phyloP scores from a whole-genome alignment of 2,329 filamentous ascomycete species.

The Clonostachys chloroleuca region DNA sequence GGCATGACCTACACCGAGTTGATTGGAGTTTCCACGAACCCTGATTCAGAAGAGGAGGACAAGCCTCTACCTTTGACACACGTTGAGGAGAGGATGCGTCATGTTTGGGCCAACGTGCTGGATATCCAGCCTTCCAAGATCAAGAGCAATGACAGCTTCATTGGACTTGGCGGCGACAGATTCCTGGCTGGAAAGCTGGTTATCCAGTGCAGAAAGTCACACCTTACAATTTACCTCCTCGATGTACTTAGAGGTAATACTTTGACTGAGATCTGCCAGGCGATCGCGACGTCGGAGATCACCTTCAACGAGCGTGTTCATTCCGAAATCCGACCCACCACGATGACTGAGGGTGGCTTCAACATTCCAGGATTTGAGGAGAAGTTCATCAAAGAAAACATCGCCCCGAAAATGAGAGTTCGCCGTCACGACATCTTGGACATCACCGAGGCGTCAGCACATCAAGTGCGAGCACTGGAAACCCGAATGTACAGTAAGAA shows the following conservation, averaged over 20 bases:
- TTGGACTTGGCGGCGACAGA: conserved; percentile 39
- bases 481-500: conserved; percentile 35
- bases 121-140: conserved; percentile 31
- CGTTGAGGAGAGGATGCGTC: conserved; percentile 40
- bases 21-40: conserved; percentile 28
- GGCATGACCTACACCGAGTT: conserved; percentile 37
- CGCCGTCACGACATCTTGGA: conserved; percentile 37
- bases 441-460: conserved; percentile 39
- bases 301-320: conserved; percentile 5
- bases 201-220: conserved; percentile 34
- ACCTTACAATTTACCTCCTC: conserved; percentile 31
- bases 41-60: conserved; percentile 27
- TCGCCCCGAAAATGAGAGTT: conserved; percentile 36
- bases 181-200: conserved; percentile 38
- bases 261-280: conserved; percentile 40
- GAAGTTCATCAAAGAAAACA: conserved; percentile 29
- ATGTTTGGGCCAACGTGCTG: conserved; percentile 41
- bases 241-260: conserved; percentile 34
- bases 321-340: conserved; percentile 3
- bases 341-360: neutral
- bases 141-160: conserved; percentile 35
- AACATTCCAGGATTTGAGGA: conserved; percentile 13
- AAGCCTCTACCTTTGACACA: conserved; percentile 43
- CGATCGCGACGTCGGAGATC: conserved; percentile 1
- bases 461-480: conserved; percentile 43